A percentile compares a stretch with the other conserved stretches of the same genome.
phyloP scores from a whole-genome alignment of 805 yeast genomes.

The Wickerhamomyces sydowiorum region DNA sequence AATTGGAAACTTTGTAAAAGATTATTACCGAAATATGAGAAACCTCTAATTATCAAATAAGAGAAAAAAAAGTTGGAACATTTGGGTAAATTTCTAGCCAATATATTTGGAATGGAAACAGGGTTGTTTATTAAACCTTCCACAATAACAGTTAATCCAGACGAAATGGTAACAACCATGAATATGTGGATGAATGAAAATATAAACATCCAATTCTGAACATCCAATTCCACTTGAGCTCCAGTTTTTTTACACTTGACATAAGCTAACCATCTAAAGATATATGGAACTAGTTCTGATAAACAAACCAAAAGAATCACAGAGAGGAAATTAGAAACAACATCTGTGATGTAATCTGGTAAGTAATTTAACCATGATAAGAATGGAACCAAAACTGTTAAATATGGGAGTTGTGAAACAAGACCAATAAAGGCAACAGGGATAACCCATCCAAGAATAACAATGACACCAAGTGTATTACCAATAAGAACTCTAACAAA shows the following conservation, averaged over 20 bases:
- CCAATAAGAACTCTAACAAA: conserved; percentile 38
- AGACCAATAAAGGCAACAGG: conserved; percentile 82
- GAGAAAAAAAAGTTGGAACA: conserved; percentile 84
- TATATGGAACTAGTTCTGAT: conserved; percentile 54
- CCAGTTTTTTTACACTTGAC: conserved; percentile 58
- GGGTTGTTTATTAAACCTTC: conserved; percentile 65
- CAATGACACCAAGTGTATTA: conserved; percentile 36
- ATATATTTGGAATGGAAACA: conserved; percentile 59
- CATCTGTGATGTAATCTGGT: conserved; percentile 48
- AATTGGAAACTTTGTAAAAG: conserved; percentile 56
- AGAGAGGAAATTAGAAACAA: conserved; percentile 61
- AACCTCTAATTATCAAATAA: conserved; percentile 66
- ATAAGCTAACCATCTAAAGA: conserved; percentile 49
- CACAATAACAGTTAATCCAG: conserved; percentile 62
- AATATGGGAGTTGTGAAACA: conserved; percentile 65
- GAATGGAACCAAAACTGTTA: conserved; percentile 57
- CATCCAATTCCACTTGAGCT: conserved; percentile 57
- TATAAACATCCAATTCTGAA: conserved; percentile 72
- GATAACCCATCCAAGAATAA: conserved; percentile 66
- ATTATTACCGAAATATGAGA: conserved; percentile 69
- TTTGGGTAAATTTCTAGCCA: conserved; percentile 78
- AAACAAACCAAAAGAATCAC: conserved; percentile 58
- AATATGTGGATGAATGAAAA: conserved; percentile 81
- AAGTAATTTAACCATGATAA: conserved; percentile 47
- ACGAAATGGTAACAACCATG: conserved; percentile 77